Evolutionary conservation across 2,329 filamentous ascomycete species (phyloP).

Genomic region (Zelopaecilomyces penicillatus): DNA sequence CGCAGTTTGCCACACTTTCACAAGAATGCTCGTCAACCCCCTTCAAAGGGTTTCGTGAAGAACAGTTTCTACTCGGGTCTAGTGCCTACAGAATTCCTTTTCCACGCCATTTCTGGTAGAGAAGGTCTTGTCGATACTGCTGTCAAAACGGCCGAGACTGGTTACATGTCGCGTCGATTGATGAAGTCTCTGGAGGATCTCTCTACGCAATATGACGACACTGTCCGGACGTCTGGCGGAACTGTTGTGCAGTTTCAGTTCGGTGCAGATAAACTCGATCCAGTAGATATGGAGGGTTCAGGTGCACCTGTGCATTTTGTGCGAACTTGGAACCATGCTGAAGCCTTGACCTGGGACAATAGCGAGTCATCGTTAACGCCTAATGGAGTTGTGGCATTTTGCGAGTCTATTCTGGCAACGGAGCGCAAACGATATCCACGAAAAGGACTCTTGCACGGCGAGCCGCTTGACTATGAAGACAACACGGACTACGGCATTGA

Average conservation of each 20-base stretch:
- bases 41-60: conserved; percentile 90
- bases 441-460: conserved; percentile 52
- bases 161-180: conserved; percentile 95
- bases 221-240: conserved; percentile 81
- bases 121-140: conserved; percentile 98
- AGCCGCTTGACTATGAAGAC: conserved; percentile 61
- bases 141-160: conserved; percentile 97
- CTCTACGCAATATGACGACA: conserved; percentile 88
- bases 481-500: conserved; percentile 60
- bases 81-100: conserved; percentile 85
- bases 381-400: conserved; percentile 61
- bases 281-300: conserved; percentile 93
- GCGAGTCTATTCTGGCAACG: conserved; percentile 56
- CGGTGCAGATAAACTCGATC: conserved; percentile 90
- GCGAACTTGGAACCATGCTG: conserved; percentile 76
- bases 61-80: conserved; percentile 97
- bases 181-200: conserved; percentile 98
- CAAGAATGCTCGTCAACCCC: conserved; percentile 85
- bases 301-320: conserved; percentile 89
- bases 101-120: conserved; percentile 96
- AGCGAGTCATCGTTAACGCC: conserved; percentile 64
- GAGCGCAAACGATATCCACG: conserved; percentile 58
- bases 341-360: conserved; percentile 72
- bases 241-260: conserved; percentile 95
- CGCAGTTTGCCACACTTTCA: conserved; percentile 90